Percentiles rank a stretch among this genome's conserved stretches.
Conservation (phyloP, 805 yeast genomes). For the Hanseniaspora osmophila region DNA sequence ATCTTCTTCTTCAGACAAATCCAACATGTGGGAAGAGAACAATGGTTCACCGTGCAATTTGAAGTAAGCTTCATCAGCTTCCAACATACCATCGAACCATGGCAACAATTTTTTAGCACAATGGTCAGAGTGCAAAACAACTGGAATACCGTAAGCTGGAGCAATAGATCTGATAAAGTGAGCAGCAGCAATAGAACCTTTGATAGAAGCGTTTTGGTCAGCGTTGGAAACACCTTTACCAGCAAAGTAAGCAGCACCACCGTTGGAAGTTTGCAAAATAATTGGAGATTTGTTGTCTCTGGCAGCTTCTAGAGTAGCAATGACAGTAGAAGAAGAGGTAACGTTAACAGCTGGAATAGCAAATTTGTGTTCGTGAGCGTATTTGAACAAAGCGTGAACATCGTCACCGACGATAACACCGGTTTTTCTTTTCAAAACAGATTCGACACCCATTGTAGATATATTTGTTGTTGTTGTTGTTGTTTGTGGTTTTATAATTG, state of each 20-base stretch:
- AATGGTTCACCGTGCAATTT: conserved; percentile 81
- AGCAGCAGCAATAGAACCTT: conserved; percentile 93
- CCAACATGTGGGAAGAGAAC: conserved; percentile 98
- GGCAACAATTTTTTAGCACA: conserved; percentile 96
- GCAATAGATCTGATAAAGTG: conserved; percentile 95
- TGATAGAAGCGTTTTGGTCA: conserved; percentile 87
- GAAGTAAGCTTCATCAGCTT: conserved; percentile 89
- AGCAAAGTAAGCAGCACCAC: conserved; percentile 99
- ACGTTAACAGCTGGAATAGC: conserved; percentile 98
- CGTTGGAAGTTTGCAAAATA: conserved; percentile 92
- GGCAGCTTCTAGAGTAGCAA: conserved; percentile 95
- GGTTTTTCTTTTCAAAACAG: conserved; percentile 74
- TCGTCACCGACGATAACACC: conserved; percentile 99
- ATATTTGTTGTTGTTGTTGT: background rate
- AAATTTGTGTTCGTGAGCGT: conserved; percentile 84
- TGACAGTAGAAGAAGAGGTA: conserved; percentile 91
- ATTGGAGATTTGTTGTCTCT: conserved; percentile 91
- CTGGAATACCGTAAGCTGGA: conserved; percentile 93
- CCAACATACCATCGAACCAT: conserved; percentile 97
- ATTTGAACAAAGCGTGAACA: conserved; percentile 67
- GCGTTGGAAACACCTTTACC: conserved; percentile 96
- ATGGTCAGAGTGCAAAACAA: conserved; percentile 93
- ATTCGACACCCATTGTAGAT: conserved; percentile 44
- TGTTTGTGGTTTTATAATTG: background rate
- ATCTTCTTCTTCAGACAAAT: conserved; percentile 90